Percentiles rank a stretch among this genome's conserved stretches.
Conservation (phyloP, 2,329 filamentous ascomycete genomes). For the Ilyonectria robusta region DNA sequence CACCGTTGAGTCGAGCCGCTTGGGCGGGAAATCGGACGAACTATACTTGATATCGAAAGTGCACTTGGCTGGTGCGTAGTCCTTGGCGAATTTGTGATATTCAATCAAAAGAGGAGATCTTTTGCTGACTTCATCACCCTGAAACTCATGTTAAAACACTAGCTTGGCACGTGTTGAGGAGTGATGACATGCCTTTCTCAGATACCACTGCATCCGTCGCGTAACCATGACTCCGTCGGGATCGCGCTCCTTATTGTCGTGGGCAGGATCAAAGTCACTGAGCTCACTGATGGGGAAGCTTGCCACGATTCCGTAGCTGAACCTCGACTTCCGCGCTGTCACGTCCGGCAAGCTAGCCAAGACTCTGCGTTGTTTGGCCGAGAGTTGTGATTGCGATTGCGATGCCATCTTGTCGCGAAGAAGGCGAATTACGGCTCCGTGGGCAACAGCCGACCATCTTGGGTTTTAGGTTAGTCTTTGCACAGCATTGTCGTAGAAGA, state of each 20-base stretch:
- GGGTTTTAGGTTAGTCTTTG: background rate
- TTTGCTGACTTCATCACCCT: conserved; percentile 13
- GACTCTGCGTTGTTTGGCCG: background rate
- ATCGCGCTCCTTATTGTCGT: background rate
- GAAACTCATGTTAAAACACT: no score
- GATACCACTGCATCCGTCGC: conserved; percentile 17
- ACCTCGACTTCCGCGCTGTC: conserved; percentile 8
- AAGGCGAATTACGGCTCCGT: conserved; percentile 14
- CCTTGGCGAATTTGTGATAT: background rate
- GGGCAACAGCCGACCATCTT: conserved; percentile 23
- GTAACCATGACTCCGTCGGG: conserved; percentile 1
- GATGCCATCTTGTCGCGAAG: conserved; percentile 5
- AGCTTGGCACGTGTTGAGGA: no score
- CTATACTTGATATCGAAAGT: conserved; percentile 13
- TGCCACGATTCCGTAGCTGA: conserved; percentile 8
- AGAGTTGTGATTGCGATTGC: background rate
- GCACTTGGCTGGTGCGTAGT: background rate
- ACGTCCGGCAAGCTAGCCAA: conserved; percentile 5
- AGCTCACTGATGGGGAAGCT: background rate
- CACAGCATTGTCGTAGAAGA: background rate
- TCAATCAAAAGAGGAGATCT: background rate
- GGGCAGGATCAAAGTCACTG: conserved; percentile 2
- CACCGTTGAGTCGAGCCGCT: conserved; percentile 1
- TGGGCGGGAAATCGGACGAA: conserved; percentile 5
- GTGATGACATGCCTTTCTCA: conserved; percentile 7